Base-by-base conservation (phyloP, 2,329 filamentous ascomycete genomes). In the Colletotrichum eleusines region DNA sequence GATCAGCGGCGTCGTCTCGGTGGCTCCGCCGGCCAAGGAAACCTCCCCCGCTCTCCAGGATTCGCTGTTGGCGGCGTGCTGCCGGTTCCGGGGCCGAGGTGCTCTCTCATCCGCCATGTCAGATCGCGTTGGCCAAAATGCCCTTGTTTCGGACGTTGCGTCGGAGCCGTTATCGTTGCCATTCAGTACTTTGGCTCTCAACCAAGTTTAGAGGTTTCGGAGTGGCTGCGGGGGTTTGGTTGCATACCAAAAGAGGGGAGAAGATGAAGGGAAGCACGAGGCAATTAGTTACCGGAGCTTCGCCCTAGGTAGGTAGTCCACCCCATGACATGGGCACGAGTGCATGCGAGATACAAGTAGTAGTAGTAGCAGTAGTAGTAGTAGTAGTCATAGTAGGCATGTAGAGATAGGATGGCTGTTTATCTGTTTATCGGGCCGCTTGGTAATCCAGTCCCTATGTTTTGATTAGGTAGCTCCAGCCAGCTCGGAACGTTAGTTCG, bases 1-100 rank as follows among this genome's bases (percentile, higher is more conserved):
- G 63, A 73, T 33, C 18, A 73, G 71, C 12, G 71, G 46, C 33
- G 72, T 73, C 28, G 72, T 73, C 61, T 73, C 72, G 31, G 67
- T 72, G 31, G 69, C 35, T 14, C 69, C 71, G 35, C 69, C 71
- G 35, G 28, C 46, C 20, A 61, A 35, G 7, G 53, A 26, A 50
- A 33, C 31, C 20, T 16, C 35, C 33, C 38, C 60, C 6, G 23
- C 23, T 44, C 38, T 28, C 28, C 50, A 57, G 48, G 35, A 16
- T 11, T 55, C 60, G 26, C 12, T 58, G 5, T 54, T 60, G 12
- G 40, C 57, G 50, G 40, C 51, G 23, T 51, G 48, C 28, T 61
- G 58, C 59, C 58, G 58, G 28, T 55, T 59, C 50, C 51, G 57
- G 5, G 40, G 28, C 5, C 31, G 65, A n/a, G 35, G 35, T 38